Evolutionary conservation across 306 rosid species (phyloP).

Genomic region (Elaeagnus macrophylla): DNA sequence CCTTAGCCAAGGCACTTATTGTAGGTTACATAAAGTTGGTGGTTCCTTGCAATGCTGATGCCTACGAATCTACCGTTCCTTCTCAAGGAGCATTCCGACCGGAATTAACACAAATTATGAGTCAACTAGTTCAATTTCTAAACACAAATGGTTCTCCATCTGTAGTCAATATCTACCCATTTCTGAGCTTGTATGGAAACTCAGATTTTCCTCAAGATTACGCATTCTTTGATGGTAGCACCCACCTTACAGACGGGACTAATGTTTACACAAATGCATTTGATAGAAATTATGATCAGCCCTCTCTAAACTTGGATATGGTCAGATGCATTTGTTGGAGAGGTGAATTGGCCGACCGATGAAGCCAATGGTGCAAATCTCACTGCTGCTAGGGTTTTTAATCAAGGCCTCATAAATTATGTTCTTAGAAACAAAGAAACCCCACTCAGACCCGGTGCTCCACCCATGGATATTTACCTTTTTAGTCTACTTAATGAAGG

Average conservation of each 20-base stretch:
- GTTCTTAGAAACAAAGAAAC: slow-evolving; percentile 65
- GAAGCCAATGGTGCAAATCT: slow-evolving; percentile 73
- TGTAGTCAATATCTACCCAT: slow-evolving; percentile 89
- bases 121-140: slow-evolving; percentile 70
- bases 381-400: slow-evolving; percentile 79
- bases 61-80: slow-evolving; percentile 73
- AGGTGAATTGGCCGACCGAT: slow-evolving; percentile 93
- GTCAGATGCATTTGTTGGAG: slow-evolving; percentile 84
- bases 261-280: slow-evolving; percentile 84
- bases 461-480: slow-evolving; percentile 73
- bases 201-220: slow-evolving; percentile 85
- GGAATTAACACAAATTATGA: slow-evolving; percentile 61
- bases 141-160: slow-evolving; percentile 89
- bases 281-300: slow-evolving; percentile 93
- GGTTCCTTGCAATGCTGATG: slow-evolving; percentile 97
- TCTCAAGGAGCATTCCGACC: slow-evolving; percentile 90
- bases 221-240: slow-evolving; percentile 87
- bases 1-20: slow-evolving; percentile 68
- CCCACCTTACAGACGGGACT: slow-evolving; percentile 71
- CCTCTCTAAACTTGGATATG: slow-evolving; percentile 72
- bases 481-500: slow-evolving; percentile 79
- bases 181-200: slow-evolving; percentile 77
- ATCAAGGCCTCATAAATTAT: slow-evolving; percentile 77
- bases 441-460: slow-evolving; percentile 61
- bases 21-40: slow-evolving; percentile 76